Base-by-base conservation (phyloP, 2,329 filamentous ascomycete species). In the Colletotrichum tamarilloi region DNA sequence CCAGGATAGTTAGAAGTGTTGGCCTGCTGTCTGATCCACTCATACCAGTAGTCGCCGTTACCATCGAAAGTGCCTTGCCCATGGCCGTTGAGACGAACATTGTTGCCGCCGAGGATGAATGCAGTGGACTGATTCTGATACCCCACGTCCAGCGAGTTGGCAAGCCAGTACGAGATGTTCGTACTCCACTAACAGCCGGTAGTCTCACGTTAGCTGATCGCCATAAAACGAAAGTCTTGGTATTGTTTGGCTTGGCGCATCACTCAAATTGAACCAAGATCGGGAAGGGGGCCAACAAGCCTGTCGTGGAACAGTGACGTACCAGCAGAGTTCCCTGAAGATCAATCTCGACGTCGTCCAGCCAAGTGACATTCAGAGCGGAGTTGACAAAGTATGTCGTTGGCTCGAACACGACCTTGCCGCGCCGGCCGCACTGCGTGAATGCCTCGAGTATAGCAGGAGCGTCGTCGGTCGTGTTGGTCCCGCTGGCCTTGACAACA, bases 21-120 rank as follows among this genome's bases (percentile, higher is more conserved):
- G 3, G 57, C 28, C 53, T 78, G 76, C 57, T 70, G 78, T 22
- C 80, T 75, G 62, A 83, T 81, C 75, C 81, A 85, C 49, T 84
- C 79, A 74, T 89, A 89, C 87, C 87, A 90, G 4, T 82, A 81
- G 64, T 89, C 84, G 0, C 87, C 87, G 73, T 89, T 88, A 4
- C 88, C 87, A 73, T 88, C 80, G 4, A 89, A 79, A 7, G 84
- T 87, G 1, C 87, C 87, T 11, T 80, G 79, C 2, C 85, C 86
- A 68, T 84, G 77, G 12, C 86, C 86, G 12, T 84, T 78, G 32
- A 87, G 80, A 12, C 80, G 79, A 22, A 89, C 79, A 38, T 86
- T 84, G 4, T 84, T 81, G 0, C 87, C 87, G 1, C 86, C 85
- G 24, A 88, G 78, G n/a, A 84, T 75, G 81, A 84, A 87, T 1